Evolutionary conservation across 2,329 filamentous ascomycete genomes (phyloP), one percentile per base, ranked within the genome.

Genomic region (Cladosporium sphaerospermum): DNA sequence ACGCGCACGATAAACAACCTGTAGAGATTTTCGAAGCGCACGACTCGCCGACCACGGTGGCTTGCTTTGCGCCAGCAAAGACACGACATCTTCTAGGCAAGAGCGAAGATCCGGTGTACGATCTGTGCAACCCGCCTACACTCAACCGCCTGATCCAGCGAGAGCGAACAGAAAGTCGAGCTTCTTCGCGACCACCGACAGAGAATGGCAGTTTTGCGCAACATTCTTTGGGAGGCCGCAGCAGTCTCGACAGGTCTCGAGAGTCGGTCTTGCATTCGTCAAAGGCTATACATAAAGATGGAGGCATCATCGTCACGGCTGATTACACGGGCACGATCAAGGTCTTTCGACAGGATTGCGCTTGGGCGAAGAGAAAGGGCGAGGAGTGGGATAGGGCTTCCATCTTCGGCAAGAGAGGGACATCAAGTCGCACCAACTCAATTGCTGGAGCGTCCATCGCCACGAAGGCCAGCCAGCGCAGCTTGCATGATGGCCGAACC

Each of bases 281-380:
- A 3, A 53, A 46, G 39, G 43, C 44, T 34, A 79, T 79, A 13
- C 93, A 99, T 66, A 73, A 76, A 11, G 84, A 85, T 56, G 93
- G 93, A 23, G 89, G 96, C 62, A 96, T 99, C 57, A 85, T 99
- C 53, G 82, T 97, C 46, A 95, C 92, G 0, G 88, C 91, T 1
- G 92, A 96, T 67, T 89, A 89, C 62, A 84, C 83, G 0, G 93
- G 93, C 34, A 81, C 83, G 23, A 93, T 99, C 72, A 96, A 96
- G 67, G 86, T 97, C 0, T 96, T 96, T 66, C 82, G 93, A 16
- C 92, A 97, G 69, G 93, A 99, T 67, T 96, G 92, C 66, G 93
- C 92, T 0, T 89, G 81, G 61, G 71, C 78, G 45, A 96, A 95
- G 70, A 79, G 82, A 52, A 80, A 84, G 52, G 63, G 67, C 54